Percentiles rank a stretch among this genome's conserved stretches.
Evolutionary conservation across 1,139 yeast species (phyloP).

Genomic region (Zygosaccharomyces sapae): DNA sequence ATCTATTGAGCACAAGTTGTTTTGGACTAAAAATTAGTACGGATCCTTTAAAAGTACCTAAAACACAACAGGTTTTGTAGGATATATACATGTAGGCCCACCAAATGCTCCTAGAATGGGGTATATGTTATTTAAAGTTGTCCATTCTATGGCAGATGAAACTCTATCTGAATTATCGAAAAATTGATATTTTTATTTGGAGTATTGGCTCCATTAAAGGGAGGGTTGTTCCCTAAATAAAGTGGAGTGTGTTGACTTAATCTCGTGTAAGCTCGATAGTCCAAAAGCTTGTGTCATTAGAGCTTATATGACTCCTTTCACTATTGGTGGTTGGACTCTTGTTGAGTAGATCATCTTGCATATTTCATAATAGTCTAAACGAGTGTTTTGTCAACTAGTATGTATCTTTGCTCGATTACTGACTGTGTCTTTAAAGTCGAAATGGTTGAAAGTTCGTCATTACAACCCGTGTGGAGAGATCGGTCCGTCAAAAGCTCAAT

Average conservation of each 20-base stretch:
- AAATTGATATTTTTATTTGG: slow-evolving; percentile 4
- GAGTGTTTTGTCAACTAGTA: not conserved
- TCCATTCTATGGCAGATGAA: slow-evolving; percentile 26
- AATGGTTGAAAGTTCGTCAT: no score
- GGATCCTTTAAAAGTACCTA: slow-evolving; percentile 34
- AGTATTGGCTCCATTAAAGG: not conserved
- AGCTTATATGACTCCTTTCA: slow-evolving; percentile 8
- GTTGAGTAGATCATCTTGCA: slow-evolving; percentile 13
- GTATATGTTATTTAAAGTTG: slow-evolving; percentile 25
- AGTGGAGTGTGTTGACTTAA: slow-evolving; percentile 10
- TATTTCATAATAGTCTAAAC: slow-evolving; percentile 12
- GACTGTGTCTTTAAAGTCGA: not conserved
- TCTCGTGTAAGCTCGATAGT: slow-evolving; percentile 12
- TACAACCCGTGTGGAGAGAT: not conserved
- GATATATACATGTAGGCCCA: slow-evolving; percentile 27
- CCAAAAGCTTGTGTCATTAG: slow-evolving; percentile 11
- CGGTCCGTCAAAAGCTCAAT: no score
- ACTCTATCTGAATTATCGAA: slow-evolving; percentile 8
- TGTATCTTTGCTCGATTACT: not conserved
- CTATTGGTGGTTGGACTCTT: slow-evolving; percentile 6
- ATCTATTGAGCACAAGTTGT: slow-evolving; percentile 26
- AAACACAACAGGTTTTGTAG: slow-evolving; percentile 27
- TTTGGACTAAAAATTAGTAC: slow-evolving; percentile 30
- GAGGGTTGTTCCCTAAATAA: not conserved
- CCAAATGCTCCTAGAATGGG: slow-evolving; percentile 29